phyloP scores from a whole-genome alignment of 192 early-diverging fungal species.

The Podila minutissima region DNA sequence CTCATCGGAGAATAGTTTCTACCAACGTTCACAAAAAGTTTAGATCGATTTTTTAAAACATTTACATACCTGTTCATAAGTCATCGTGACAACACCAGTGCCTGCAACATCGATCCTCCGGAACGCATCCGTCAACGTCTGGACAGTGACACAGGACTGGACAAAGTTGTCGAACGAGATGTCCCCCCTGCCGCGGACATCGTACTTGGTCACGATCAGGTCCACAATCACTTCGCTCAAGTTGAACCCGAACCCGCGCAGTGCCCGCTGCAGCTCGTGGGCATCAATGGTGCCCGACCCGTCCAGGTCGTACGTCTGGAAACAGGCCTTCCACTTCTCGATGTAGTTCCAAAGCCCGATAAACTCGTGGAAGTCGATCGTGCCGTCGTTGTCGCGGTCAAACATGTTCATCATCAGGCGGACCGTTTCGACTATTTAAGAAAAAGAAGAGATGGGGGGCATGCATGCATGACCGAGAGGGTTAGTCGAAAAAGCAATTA shows the following conservation, averaged over 20 bases:
- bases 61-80: constrained; percentile 59
- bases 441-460: not conserved
- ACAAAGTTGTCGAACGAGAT: constrained; percentile 54
- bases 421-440: constrained; percentile 65
- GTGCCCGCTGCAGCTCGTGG: constrained; percentile 39
- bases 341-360: constrained; percentile 75
- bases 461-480: too few species aligned
- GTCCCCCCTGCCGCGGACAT: constrained; percentile 56
- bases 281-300: constrained; percentile 73
- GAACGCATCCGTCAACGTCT: constrained; percentile 69
- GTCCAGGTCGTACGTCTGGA: constrained; percentile 72
- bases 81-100: constrained; percentile 68
- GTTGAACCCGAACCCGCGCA: constrained; percentile 53
- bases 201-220: constrained; percentile 53
- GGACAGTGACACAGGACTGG: constrained; percentile 72
- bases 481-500: too few species aligned
- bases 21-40: not conserved
- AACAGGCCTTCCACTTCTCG: constrained; percentile 76
- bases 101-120: constrained; percentile 62
- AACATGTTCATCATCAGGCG: constrained; percentile 76
- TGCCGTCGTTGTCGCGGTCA: constrained; percentile 66
- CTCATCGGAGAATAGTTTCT: not conserved
- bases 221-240: constrained; percentile 31
- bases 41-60: too few species aligned
- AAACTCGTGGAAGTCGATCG: constrained; percentile 75